Conservation (phyloP, 2,329 filamentous ascomycete species). For the Diaporthe vexans region DNA sequence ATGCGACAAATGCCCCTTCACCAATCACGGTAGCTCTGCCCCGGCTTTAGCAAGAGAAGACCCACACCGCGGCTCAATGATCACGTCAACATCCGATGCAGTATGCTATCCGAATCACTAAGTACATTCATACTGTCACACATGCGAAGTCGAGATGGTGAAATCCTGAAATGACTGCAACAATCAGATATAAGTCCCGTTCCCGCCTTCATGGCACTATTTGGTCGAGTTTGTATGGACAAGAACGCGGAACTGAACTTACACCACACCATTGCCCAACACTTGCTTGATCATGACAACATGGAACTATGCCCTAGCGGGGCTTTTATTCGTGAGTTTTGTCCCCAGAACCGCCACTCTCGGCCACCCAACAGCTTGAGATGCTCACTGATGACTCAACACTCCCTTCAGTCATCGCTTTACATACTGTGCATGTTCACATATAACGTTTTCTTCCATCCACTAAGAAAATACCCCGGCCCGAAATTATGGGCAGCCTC, state of each 20-base stretch:
- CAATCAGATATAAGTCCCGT: not conserved
- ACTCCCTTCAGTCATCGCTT: not conserved
- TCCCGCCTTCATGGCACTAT: not conserved
- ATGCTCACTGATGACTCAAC: not conserved
- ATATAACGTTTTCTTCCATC: constrained; percentile 51
- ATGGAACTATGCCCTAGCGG: not conserved
- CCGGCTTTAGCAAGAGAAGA: not conserved
- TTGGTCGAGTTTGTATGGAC: not conserved
- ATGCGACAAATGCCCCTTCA: not conserved
- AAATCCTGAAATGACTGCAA: not conserved
- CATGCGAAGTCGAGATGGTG: not conserved
- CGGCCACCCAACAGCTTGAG: not conserved
- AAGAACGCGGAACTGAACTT: not conserved
- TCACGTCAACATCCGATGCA: not conserved
- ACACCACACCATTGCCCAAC: not conserved
- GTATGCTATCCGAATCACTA: not conserved
- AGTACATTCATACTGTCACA: not conserved
- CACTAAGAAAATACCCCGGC: constrained; percentile 37
- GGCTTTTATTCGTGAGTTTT: not conserved
- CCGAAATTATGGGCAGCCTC: constrained; percentile 32
- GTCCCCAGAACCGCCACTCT: not conserved
- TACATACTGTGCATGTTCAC: not conserved
- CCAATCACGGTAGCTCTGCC: not conserved
- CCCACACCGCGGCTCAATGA: not conserved
- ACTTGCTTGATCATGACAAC: not conserved